Evolutionary conservation across 345 rosid genomes (phyloP).

Genomic region (Psidium guajava): DNA sequence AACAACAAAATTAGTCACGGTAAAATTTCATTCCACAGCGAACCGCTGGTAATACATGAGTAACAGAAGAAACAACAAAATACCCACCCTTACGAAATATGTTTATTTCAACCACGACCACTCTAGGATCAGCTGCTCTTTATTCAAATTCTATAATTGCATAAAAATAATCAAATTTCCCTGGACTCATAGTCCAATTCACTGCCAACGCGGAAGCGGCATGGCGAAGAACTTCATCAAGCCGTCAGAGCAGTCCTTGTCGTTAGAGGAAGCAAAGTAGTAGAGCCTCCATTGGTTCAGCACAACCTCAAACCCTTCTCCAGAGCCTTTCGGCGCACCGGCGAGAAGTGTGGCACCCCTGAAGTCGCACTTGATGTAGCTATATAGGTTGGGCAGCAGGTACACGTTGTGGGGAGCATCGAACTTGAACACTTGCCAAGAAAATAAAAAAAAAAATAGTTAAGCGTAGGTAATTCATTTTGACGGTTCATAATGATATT

Average conservation of each 20-base stretch:
- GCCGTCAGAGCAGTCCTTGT: slow-evolving; percentile 1
- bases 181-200: background rate
- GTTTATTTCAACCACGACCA: background rate
- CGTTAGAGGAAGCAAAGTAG: slow-evolving; percentile 7
- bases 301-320: slow-evolving; percentile 5
- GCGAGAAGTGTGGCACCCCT: slow-evolving; percentile 6
- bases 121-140: background rate
- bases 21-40: background rate
- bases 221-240: slow-evolving; percentile 12
- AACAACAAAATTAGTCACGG: background rate
- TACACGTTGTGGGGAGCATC: slow-evolving; percentile 11
- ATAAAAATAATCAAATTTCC: background rate
- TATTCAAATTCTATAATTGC: background rate
- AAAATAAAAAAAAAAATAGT: background rate
- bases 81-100: background rate
- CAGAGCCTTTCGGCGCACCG: background rate
- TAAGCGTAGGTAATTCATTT: background rate
- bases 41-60: background rate
- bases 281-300: slow-evolving; percentile 7
- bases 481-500: background rate
- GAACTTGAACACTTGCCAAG: slow-evolving; percentile 11
- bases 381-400: slow-evolving; percentile 5
- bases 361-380: slow-evolving; percentile 9
- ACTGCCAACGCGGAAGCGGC: slow-evolving; percentile 1
- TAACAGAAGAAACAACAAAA: background rate